Percentiles rank a stretch among this genome's conserved stretches.
phyloP scores from a whole-genome alignment of 208 protist genomes.

The Leptomonas pyrrhocoris region DNA sequence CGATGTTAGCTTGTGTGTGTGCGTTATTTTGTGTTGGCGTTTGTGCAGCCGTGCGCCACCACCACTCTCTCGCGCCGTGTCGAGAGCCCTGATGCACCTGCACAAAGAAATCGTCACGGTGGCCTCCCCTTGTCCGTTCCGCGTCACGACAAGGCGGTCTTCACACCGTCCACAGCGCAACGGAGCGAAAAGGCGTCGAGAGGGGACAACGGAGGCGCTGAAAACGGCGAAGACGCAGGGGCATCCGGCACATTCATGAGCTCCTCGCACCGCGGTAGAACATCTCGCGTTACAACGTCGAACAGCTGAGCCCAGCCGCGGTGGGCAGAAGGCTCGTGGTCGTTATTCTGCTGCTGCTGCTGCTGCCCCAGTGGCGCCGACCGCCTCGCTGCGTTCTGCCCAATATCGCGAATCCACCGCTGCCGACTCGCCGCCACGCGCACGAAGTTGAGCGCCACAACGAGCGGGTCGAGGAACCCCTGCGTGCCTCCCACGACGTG shows the following conservation, averaged over 20 bases:
- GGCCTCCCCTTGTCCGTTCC: no score
- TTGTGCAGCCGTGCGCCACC: no score
- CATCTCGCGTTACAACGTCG: background rate
- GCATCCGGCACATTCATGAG: background rate
- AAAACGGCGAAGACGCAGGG: background rate
- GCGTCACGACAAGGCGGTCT: background rate
- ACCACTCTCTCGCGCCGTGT: no score
- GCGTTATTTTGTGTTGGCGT: no score
- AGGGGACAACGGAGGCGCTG: constrained; percentile 3
- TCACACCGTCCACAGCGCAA: constrained; percentile 19
- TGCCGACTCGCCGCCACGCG: constrained; percentile 32
- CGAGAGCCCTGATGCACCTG: no score
- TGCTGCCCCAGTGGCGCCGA: background rate
- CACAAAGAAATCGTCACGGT: no score
- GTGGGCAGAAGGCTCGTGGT: background rate
- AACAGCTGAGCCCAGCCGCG: constrained; percentile 9
- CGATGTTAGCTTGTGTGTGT: no score
- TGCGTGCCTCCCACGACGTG: constrained; percentile 40
- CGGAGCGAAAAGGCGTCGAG: constrained; percentile 25
- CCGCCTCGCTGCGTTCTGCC: background rate
- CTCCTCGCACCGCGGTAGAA: constrained; percentile 22
- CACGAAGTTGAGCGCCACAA: constrained; percentile 72
- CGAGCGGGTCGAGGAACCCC: constrained; percentile 75
- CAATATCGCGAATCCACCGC: background rate
- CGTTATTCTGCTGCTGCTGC: background rate